Percentiles rank a stretch among this genome's conserved stretches.
phyloP scores from a whole-genome alignment of 1,284 basidiomycete genomes.

The Leccinum holopus region DNA sequence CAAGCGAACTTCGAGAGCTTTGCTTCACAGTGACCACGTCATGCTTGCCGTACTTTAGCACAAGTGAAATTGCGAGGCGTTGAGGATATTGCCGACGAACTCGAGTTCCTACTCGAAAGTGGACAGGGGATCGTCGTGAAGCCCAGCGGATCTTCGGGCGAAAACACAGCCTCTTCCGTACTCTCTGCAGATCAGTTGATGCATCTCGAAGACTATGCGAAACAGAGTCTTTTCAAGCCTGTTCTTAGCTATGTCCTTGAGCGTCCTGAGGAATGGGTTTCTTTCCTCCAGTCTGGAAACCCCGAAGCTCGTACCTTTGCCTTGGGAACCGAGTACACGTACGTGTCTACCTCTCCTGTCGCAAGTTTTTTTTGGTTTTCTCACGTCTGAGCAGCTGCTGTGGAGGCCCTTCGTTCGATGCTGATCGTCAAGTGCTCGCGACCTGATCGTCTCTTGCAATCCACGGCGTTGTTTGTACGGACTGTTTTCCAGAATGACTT shows the following conservation, averaged over 20 bases:
- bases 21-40: constrained; percentile 90
- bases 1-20: constrained; percentile 85
- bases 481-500: constrained; percentile 79
- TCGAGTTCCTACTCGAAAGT: constrained; percentile 89
- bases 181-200: constrained; percentile 66
- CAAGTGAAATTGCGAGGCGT: constrained; percentile 85
- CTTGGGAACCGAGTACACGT: constrained; percentile 78
- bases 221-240: constrained; percentile 73
- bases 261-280: constrained; percentile 70
- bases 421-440: constrained; percentile 56
- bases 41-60: constrained; percentile 86
- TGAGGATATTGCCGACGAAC: constrained; percentile 80
- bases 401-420: no score
- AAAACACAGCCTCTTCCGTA: constrained; percentile 46
- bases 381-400: constrained; percentile 2
- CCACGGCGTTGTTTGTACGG: constrained; percentile 73
- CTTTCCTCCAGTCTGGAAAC: constrained; percentile 67
- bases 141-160: constrained; percentile 36
- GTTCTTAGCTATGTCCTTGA: constrained; percentile 69
- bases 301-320: constrained; percentile 79
- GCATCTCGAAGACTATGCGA: constrained; percentile 69
- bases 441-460: constrained; percentile 85
- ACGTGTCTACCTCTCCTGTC: constrained; percentile 34
- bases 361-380: neutral
- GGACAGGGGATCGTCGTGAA: constrained; percentile 63